These are phyloP conservation scores for Eutrema salsugineum DNA, from an alignment of 441 rosid genomes.

Conservation along the genomic window DNA sequence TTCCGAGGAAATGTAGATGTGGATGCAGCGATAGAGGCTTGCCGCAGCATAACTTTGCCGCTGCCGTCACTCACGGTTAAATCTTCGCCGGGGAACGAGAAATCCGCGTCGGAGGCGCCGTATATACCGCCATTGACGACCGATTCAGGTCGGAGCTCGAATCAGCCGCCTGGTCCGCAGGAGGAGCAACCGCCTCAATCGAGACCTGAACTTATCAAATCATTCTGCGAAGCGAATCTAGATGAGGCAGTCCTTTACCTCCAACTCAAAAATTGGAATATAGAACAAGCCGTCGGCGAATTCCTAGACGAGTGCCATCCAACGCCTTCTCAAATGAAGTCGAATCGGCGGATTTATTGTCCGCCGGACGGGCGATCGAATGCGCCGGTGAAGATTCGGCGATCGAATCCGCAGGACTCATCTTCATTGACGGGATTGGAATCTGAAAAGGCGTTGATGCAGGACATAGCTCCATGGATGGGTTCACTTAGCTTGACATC, in stretches of 20 bases:
- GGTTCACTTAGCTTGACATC: no score
- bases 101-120: neutral
- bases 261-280: neutral
- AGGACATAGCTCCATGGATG: neutral
- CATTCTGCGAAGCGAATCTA: neutral
- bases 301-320: neutral
- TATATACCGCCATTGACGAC: no score
- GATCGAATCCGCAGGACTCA: no score
- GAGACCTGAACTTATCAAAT: neutral
- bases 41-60: constrained; percentile 5
- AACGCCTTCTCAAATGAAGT: neutral
- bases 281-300: neutral
- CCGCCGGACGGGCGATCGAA: neutral
- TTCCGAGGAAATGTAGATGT: constrained; percentile 9
- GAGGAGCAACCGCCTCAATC: neutral
- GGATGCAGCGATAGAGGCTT: constrained; percentile 1
- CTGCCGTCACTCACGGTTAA: neutral
- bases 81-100: neutral
- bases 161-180: neutral
- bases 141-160: no score
- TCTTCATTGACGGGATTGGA: no score
- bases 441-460: neutral
- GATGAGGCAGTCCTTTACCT: neutral
- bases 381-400: neutral
- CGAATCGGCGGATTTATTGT: neutral